Conservation (phyloP, 345 rosid species). For the Hirschfeldia incana region DNA sequence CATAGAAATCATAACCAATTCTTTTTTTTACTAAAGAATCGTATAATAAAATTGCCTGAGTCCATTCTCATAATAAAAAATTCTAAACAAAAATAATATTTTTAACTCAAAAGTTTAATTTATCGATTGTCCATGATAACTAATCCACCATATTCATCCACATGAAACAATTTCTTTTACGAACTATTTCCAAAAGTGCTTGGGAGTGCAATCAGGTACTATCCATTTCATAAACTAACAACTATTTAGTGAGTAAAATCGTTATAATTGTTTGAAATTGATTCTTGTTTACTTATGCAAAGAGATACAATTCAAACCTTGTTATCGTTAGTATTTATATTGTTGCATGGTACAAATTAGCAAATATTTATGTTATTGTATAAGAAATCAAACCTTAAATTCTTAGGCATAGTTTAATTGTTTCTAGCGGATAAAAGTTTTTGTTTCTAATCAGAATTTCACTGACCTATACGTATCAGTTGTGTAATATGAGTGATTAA, state of each 20-base stretch:
- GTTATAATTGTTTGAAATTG: not conserved
- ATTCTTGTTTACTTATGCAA: not conserved
- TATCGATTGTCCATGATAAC: not conserved
- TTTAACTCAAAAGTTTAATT: not conserved
- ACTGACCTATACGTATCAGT: not conserved
- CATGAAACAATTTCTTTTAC: not conserved
- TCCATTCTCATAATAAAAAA: not conserved
- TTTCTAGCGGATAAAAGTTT: not conserved
- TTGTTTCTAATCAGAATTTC: not conserved
- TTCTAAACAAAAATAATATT: not conserved
- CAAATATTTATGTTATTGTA: not conserved
- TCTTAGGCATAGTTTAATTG: not conserved
- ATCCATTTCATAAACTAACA: not conserved
- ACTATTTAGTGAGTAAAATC: not conserved
- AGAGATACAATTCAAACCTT: not conserved
- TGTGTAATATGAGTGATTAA: conserved; percentile 22
- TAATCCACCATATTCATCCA: not conserved
- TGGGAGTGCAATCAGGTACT: not conserved
- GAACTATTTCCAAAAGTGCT: not conserved
- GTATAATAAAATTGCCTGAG: not conserved
- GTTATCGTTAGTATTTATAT: not conserved
- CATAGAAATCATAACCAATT: not conserved
- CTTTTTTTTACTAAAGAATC: not conserved
- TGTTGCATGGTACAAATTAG: not conserved
- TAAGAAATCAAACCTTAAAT: not conserved